phyloP scores from a whole-genome alignment of 805 yeast genomes.

The Yarrowia divulgata region DNA sequence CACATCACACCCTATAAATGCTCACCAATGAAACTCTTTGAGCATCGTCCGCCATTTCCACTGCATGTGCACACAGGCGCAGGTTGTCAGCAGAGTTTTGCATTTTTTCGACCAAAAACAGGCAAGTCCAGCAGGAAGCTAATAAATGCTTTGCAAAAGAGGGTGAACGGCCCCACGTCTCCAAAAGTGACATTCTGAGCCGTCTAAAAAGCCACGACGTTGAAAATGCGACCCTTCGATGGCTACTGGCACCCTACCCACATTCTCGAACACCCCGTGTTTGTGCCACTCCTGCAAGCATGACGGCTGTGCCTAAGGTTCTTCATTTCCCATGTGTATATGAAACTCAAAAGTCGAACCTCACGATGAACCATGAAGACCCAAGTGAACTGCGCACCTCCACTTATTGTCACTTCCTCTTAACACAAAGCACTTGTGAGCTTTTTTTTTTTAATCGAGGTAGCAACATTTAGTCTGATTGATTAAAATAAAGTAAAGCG shows the following conservation, averaged over 20 bases:
- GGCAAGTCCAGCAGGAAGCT: conserved; percentile 10
- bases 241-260: too few species aligned
- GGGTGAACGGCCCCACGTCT: too few species aligned
- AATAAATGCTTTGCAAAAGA: background rate
- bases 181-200: too few species aligned
- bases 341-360: background rate
- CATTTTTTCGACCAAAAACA: background rate
- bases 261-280: too few species aligned
- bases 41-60: conserved; percentile 7
- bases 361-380: background rate
- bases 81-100: conserved; percentile 8
- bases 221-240: too few species aligned
- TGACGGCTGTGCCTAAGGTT: background rate
- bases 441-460: too few species aligned
- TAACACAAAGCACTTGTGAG: background rate
- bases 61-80: conserved; percentile 2
- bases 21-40: too few species aligned
- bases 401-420: too few species aligned
- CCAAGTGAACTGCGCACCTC: too few species aligned
- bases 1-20: background rate
- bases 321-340: background rate
- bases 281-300: background rate
- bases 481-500: too few species aligned
- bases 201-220: too few species aligned
- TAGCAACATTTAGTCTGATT: too few species aligned